phyloP scores from a whole-genome alignment of 257 asterid genomes.

The Verbascum thapsus region DNA sequence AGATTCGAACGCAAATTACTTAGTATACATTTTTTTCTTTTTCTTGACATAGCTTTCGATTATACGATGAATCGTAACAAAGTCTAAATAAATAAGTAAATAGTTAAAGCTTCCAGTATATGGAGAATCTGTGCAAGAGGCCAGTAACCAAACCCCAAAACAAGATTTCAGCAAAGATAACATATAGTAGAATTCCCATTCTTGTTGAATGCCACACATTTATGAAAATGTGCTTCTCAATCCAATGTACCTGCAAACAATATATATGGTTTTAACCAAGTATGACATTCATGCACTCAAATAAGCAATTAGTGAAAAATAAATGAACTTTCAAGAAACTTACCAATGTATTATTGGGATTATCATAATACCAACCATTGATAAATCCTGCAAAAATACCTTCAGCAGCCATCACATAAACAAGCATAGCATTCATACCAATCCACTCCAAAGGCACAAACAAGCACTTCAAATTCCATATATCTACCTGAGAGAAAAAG shows the following conservation, averaged over 20 bases:
- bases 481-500: conserved; percentile 49
- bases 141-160: conserved; percentile 71
- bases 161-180: conserved; percentile 66
- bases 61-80: neutral
- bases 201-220: conserved; percentile 66
- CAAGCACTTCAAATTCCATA: conserved; percentile 45
- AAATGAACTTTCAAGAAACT: conserved; percentile 2
- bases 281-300: neutral
- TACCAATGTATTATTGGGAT: conserved; percentile 72
- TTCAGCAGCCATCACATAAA: conserved; percentile 77
- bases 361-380: conserved; percentile 78
- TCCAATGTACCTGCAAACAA: conserved; percentile 58
- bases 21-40: too few species aligned
- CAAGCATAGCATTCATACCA: conserved; percentile 88
- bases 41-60: too few species aligned
- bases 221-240: conserved; percentile 72
- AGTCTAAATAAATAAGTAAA: neutral
- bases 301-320: neutral
- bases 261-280: neutral
- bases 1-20: too few species aligned
- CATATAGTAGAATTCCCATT: conserved; percentile 69
- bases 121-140: conserved; percentile 49
- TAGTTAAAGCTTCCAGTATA: conserved; percentile 70
- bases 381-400: conserved; percentile 75
- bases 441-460: conserved; percentile 77